These are phyloP conservation scores for Ganoderma boninense DNA, from an alignment of 1,284 basidiomycete species.

Conservation along the genomic window DNA sequence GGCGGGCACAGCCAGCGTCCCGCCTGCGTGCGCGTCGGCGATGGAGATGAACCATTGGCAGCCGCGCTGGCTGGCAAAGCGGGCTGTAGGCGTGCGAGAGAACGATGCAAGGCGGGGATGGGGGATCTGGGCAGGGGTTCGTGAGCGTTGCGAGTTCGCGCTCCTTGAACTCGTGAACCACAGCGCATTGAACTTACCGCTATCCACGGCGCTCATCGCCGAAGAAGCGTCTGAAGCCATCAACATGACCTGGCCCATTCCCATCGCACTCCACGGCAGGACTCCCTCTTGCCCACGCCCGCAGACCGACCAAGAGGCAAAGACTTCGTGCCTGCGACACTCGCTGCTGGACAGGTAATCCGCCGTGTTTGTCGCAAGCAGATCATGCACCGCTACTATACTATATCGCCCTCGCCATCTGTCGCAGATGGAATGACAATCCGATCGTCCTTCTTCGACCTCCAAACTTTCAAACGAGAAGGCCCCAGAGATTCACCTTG, in stretches of 20 bases:
- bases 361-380: slow-evolving; percentile 14
- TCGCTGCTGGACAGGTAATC: slow-evolving; percentile 5
- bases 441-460: slow-evolving; percentile 2
- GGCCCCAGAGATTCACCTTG: background rate
- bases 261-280: background rate
- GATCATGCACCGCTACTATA: background rate
- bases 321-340: slow-evolving; percentile 8
- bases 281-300: background rate
- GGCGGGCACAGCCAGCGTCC: slow-evolving; percentile 8
- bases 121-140: background rate
- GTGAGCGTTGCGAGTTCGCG: background rate
- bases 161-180: slow-evolving; percentile 5
- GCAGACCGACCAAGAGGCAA: background rate
- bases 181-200: background rate
- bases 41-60: background rate
- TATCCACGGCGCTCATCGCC: slow-evolving; percentile 12
- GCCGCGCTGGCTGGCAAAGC: slow-evolving; percentile 3
- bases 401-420: background rate
- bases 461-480: background rate
- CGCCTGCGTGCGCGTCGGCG: background rate
- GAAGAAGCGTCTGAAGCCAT: slow-evolving; percentile 8
- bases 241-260: slow-evolving; percentile 5
- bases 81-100: background rate
- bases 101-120: background rate
- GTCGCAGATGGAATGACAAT: slow-evolving; percentile 9